Percentiles rank a stretch among this genome's conserved stretches.
Evolutionary conservation across 2,329 filamentous ascomycete genomes (phyloP).

Genomic region (Coleophoma crateriformis): DNA sequence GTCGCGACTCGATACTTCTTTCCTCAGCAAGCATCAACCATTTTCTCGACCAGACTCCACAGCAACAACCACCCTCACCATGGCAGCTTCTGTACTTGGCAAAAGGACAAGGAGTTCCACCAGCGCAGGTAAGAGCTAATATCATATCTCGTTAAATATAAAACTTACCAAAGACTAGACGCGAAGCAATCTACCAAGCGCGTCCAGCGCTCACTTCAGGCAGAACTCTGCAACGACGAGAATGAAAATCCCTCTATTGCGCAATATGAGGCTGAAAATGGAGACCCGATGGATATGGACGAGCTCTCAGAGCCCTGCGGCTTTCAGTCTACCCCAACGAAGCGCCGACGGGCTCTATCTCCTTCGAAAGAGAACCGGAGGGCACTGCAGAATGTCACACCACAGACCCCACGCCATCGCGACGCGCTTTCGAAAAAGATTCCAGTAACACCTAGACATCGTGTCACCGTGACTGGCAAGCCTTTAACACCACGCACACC

Average conservation of each 20-base stretch:
- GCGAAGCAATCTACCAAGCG: constrained; percentile 21
- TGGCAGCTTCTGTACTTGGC: constrained; percentile 34
- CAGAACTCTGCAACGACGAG: constrained; percentile 53
- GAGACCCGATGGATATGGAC: constrained; percentile 38
- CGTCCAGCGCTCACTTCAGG: constrained; percentile 39
- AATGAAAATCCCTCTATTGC: constrained; percentile 54
- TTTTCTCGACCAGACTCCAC: constrained; percentile 4
- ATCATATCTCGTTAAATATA: constrained; percentile 2
- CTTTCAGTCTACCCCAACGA: constrained; percentile 32
- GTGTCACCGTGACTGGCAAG: constrained; percentile 71
- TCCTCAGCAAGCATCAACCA: constrained; percentile 4
- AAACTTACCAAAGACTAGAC: constrained; percentile 11
- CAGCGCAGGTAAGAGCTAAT: constrained; percentile 28
- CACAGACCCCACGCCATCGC: constrained; percentile 70
- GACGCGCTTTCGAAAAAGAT: constrained; percentile 67
- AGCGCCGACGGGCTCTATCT: constrained; percentile 37
- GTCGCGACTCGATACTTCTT: constrained; percentile 3
- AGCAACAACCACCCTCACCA: constrained; percentile 13
- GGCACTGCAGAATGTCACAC: constrained; percentile 52
- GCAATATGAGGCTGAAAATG: constrained; percentile 24
- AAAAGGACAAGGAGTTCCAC: constrained; percentile 37
- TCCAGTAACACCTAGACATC: constrained; percentile 76
- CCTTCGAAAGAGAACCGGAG: constrained; percentile 38
- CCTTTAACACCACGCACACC: constrained; percentile 75
- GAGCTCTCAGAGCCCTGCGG: constrained; percentile 21